Evolutionary conservation across 1,284 basidiomycete species (phyloP), one percentile per base, ranked within the genome.

Genomic region (Pseudozyma sp.): DNA sequence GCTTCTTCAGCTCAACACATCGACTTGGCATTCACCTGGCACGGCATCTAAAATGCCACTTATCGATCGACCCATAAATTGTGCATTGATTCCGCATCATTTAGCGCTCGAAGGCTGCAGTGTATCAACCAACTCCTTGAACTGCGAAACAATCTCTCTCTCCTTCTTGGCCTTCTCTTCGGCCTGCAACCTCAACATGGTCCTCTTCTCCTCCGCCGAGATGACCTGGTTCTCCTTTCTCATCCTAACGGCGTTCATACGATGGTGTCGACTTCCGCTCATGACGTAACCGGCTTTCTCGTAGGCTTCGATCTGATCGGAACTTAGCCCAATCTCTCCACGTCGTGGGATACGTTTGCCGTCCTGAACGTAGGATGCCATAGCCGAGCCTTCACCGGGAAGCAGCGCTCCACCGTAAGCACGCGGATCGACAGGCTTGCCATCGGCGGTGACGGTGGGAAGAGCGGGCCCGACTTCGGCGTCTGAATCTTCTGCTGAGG

Each of bases 221-320:
- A 97, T 96, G 67, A 99, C 94, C 86, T 99, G 96, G 86, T 97
- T 97, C 87, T 99, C 96, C 88, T 98, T 97, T 80, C 96, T 88
- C 89, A 97, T 92, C 68, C 97, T 91, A 40, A 99, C 96, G 0
- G 95, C 97, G 40, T 84, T 97, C 95, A 97, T 97, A 17, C 85
- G 66, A 53, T 79, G 71, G 68, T 99, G 95, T 60, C 96, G 87
- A 81, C 90, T 92, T 45, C 96, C 96, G 80, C 92, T 94, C 97
- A 99, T 99, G 59, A 99, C 96, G 85, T 96, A 99, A n/a, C 96
- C 96, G 16, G 92, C 92, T 40, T 87, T 81, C 86, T 99, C 96
- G 86, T 89, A 97, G 79, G 88, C 85, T 19, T 92, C 93, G 79
- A 99, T 99, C 84, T 93, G 89, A 29, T 91, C 90, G 8, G 92